These are phyloP conservation scores for Tylopilus sp. DNA, from an alignment of 768 basidiomycete genomes.

Conservation along the genomic window DNA sequence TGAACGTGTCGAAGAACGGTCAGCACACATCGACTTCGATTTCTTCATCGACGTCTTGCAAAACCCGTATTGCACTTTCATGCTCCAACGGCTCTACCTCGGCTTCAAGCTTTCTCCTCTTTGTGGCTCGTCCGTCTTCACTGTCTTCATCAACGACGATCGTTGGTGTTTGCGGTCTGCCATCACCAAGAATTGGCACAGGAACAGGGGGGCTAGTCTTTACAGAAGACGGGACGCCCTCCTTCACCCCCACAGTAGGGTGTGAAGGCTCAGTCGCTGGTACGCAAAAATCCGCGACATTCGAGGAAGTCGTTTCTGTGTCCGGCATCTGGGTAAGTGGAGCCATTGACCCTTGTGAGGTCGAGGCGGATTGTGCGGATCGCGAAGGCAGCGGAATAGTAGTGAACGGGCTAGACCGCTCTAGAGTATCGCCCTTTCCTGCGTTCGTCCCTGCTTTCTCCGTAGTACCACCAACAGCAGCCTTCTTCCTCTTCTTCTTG, in stretches of 20 bases:
- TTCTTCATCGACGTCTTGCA: slow-evolving; percentile 24
- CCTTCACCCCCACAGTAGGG: slow-evolving; percentile 9
- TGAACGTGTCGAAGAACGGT: not conserved
- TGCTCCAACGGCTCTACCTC: not conserved
- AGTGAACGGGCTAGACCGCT: slow-evolving; percentile 41
- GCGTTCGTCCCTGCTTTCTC: slow-evolving; percentile 43
- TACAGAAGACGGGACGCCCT: slow-evolving; percentile 18
- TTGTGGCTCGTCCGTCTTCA: slow-evolving; percentile 51
- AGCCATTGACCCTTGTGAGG: not conserved
- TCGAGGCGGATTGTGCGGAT: slow-evolving; percentile 7
- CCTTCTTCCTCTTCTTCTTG: slow-evolving; percentile 39
- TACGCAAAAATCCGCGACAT: slow-evolving; percentile 14
- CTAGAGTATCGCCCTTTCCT: slow-evolving; percentile 33
- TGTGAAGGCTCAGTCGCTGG: not conserved
- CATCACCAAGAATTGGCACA: slow-evolving; percentile 27
- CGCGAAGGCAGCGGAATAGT: slow-evolving; percentile 39
- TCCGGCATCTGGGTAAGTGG: slow-evolving; percentile 1
- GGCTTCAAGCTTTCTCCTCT: slow-evolving; percentile 44
- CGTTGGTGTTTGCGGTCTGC: slow-evolving; percentile 45
- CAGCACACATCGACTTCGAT: slow-evolving; percentile 30
- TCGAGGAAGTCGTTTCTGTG: not conserved
- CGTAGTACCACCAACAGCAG: slow-evolving; percentile 26
- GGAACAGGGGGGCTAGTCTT: slow-evolving; percentile 28
- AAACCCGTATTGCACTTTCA: slow-evolving; percentile 3
- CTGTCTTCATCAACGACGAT: slow-evolving; percentile 54